Evolutionary conservation across 768 basidiomycete species (phyloP).

Genomic region (Mycena alexandri): DNA sequence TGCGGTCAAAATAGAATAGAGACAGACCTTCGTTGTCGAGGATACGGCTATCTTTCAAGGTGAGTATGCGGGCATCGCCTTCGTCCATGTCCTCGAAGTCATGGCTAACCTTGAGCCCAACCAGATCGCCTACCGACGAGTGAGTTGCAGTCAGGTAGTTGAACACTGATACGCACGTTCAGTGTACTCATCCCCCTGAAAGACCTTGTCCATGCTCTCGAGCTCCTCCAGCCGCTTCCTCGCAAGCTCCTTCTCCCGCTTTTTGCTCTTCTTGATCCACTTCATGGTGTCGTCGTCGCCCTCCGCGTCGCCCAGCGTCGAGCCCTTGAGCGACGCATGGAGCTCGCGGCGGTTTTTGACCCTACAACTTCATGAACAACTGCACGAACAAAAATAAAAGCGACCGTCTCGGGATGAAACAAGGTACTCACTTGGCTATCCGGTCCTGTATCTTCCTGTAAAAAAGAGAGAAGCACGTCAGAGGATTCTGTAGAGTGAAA

Average conservation of each 20-base stretch:
- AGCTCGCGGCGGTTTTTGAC: conserved; percentile 95
- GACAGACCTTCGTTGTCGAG: conserved; percentile 91
- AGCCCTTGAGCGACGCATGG: conserved; percentile 90
- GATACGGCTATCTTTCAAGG: conserved; percentile 95
- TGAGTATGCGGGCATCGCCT: conserved; percentile 95
- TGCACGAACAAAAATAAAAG: conserved; percentile 56
- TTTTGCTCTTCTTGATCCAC: conserved; percentile 95
- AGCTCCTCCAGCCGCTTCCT: conserved; percentile 85
- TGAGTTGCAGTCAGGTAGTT: conserved; percentile 4
- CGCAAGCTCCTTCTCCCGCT: conserved; percentile 90
- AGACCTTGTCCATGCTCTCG: conserved; percentile 85
- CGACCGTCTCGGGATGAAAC: conserved; percentile 49
- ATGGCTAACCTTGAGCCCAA: conserved; percentile 95
- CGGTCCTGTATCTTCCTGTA: conserved; percentile 76
- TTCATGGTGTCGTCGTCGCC: conserved; percentile 84
- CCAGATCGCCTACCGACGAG: conserved; percentile 78
- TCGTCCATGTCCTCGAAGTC: conserved; percentile 93
- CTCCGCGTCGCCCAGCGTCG: conserved; percentile 91
- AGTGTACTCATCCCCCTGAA: conserved; percentile 81
- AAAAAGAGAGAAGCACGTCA: conserved; percentile 43
- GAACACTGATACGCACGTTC: conserved; percentile 73
- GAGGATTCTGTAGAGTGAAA: conserved; percentile 42
- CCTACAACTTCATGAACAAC: conserved; percentile 71
- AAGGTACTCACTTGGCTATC: conserved; percentile 89
- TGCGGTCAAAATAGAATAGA: conserved; percentile 3